phyloP scores from a whole-genome alignment of 2,329 filamentous ascomycete species.

The Plenodomus lindquistii region DNA sequence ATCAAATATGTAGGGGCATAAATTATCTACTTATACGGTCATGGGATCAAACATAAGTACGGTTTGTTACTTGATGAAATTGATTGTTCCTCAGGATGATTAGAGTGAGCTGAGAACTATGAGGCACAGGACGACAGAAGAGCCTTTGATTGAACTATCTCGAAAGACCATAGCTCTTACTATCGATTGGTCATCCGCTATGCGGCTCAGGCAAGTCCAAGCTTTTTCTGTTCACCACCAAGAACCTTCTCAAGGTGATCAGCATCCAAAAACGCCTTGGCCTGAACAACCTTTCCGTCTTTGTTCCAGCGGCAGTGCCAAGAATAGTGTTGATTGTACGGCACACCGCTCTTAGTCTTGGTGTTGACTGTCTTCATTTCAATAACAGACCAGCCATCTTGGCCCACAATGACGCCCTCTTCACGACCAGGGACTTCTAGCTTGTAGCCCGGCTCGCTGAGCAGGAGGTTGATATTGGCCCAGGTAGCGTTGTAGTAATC shows the following conservation, averaged over 20 bases:
- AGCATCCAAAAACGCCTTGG: neutral
- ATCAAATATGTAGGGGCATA: too few species aligned
- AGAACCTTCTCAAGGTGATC: neutral
- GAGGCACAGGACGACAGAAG: too few species aligned
- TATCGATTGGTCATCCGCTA: too few species aligned
- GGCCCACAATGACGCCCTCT: neutral
- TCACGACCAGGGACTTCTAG: neutral
- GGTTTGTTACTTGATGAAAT: too few species aligned
- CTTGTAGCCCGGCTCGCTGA: neutral
- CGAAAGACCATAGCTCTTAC: too few species aligned
- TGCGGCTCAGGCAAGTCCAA: neutral
- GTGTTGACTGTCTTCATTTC: neutral
- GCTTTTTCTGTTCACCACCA: neutral
- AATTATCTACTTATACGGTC: too few species aligned
- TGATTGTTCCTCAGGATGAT: too few species aligned
- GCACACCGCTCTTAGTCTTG: neutral
- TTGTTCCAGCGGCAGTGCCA: neutral
- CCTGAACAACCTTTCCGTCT: neutral
- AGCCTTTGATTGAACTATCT: too few species aligned
- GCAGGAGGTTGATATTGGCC: neutral
- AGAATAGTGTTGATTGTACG: neutral
- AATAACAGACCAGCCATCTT: neutral
- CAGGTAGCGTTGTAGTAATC: neutral
- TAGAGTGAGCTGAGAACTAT: too few species aligned
- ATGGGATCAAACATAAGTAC: too few species aligned